These are phyloP conservation scores for Pleurotus tuoliensis DNA, from an alignment of 768 basidiomycete species.

Conservation along the genomic window DNA sequence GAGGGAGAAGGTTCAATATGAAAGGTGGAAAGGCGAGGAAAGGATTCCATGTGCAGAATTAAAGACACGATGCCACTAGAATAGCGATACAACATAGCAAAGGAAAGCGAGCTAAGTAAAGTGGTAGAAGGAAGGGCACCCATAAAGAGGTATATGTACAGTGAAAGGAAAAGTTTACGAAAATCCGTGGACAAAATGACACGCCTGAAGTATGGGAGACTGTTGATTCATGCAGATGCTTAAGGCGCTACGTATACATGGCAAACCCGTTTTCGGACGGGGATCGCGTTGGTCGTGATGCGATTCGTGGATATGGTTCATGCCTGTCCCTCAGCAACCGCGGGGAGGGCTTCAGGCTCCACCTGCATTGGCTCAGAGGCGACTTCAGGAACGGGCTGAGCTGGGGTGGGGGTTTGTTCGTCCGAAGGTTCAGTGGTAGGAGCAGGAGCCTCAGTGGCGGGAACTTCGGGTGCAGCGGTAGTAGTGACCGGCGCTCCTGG, in stretches of 20 bases:
- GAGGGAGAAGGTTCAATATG: neutral
- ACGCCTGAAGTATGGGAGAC: no score
- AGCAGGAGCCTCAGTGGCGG: neutral
- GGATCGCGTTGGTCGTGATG: neutral
- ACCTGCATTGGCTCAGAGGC: neutral
- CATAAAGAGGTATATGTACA: neutral
- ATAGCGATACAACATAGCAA: constrained; percentile 6
- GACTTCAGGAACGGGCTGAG: neutral
- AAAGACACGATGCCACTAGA: constrained; percentile 1
- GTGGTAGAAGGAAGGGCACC: neutral
- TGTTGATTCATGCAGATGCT: no score
- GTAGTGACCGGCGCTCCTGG: neutral
- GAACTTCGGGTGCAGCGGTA: neutral
- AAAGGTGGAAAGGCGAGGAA: neutral
- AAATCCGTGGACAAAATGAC: neutral
- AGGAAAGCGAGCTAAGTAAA: neutral
- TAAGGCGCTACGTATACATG: no score
- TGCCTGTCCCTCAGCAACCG: neutral
- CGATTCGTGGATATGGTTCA: neutral
- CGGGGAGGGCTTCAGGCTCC: neutral
- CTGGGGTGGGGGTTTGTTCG: neutral
- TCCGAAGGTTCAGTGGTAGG: neutral
- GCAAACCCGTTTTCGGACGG: neutral
- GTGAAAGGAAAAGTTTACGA: neutral
- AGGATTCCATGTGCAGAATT: neutral